Base-by-base conservation (phyloP, 179 eudicot species). In the Beta macrorhiza region DNA sequence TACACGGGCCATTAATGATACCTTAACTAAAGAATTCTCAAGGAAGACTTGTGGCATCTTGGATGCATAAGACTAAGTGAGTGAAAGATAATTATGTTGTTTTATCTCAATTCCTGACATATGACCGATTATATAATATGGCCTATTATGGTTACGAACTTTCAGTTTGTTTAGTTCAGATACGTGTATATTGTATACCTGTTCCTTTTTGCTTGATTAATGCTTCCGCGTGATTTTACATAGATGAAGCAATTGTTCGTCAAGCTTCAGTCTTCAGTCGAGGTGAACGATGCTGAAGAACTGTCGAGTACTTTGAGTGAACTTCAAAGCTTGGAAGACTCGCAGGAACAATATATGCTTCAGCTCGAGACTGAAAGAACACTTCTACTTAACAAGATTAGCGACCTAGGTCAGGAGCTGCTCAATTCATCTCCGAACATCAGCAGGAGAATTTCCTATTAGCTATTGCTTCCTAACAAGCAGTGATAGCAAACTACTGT, bases 341-440 rank as follows among this genome's bases (percentile, higher is more conserved):
- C 83, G 68, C 92, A 91, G 80, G 97, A 90, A 79, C 98, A 88
- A 79, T 91, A 89, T 86, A 85, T 96, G 90, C 81, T 89, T 51
- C 98, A 90, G 84, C 92, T 96, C 20, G 98, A 96, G 87, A 94
- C 94, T 0, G 97, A 96, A 90, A 91, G 92, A 85, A 86, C 70
- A 85, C 89, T 96, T 75, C 79, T 96, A 55, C 89, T 96, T 19
- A 85, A 80, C 89, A 96, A 96, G 88, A 94, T 96, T 72, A 85
- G 79, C 20, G 97, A 94, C 81, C 91, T 96, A 62, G 95, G 98
- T 69, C 97, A 88, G 86, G 99, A 94, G 87, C 85, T 96, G 32
- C 68, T 91, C 2, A 88, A 92, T 83, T 85, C 96, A 2, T 83
- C 96, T 29, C 90, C 93, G 55, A 14, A 76, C 73, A 83, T 89